Evolutionary conservation across 805 yeast species (phyloP).

Genomic region (Barnettozyma californica): DNA sequence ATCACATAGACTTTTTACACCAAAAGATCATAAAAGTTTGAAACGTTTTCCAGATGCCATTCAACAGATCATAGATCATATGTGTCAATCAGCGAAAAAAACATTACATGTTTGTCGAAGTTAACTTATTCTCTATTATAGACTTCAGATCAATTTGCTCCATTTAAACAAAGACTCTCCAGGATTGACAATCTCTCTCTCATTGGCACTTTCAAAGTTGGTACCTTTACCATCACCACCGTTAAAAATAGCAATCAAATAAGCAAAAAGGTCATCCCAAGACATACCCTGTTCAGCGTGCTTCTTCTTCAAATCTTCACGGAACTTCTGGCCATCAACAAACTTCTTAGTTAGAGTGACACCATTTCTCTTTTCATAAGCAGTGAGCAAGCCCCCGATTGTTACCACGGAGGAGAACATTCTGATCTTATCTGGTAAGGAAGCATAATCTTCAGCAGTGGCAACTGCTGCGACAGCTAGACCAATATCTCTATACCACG

Average conservation of each 20-base stretch:
- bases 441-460: conserved; percentile 28
- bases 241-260: conserved; percentile 31
- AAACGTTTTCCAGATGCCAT: too few relatives aligned
- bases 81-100: too few relatives aligned
- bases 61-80: too few relatives aligned
- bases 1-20: too few relatives aligned
- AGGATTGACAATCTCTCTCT: conserved; percentile 42
- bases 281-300: conserved; percentile 21
- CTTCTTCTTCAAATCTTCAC: neutral
- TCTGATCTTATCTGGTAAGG: conserved; percentile 40
- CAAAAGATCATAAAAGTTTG: too few relatives aligned
- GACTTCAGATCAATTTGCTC: too few relatives aligned
- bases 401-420: conserved; percentile 37
- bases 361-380: conserved; percentile 36
- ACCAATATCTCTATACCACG: conserved; percentile 40
- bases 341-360: conserved; percentile 24
- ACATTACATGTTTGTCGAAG: too few relatives aligned
- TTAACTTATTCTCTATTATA: too few relatives aligned
- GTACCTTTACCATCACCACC: conserved; percentile 39
- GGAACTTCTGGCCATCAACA: conserved; percentile 24
- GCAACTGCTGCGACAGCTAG: conserved; percentile 37
- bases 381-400: conserved; percentile 32
- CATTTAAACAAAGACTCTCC: too few relatives aligned
- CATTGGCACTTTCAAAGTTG: conserved; percentile 23
- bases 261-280: conserved; percentile 34